Conservation (phyloP, 768 basidiomycete species). For the Podaxis carcinomalis region DNA sequence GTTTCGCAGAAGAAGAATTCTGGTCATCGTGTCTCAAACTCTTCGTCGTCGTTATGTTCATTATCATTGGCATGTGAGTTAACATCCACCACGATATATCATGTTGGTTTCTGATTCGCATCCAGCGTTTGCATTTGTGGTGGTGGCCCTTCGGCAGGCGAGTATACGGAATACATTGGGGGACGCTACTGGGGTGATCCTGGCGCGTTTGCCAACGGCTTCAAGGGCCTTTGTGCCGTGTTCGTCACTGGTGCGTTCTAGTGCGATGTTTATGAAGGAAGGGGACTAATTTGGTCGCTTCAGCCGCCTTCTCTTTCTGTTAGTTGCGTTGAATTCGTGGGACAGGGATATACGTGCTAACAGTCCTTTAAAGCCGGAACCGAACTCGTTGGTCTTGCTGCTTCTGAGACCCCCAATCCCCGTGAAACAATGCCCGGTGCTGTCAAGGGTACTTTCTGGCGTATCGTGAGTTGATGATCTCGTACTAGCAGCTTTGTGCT, state of each 20-base stretch:
- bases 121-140: conserved; percentile 37
- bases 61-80: conserved; percentile 40
- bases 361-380: conserved; percentile 31
- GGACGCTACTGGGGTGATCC: conserved; percentile 33
- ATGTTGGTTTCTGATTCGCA: not conserved
- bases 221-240: conserved; percentile 41
- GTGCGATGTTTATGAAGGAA: not conserved
- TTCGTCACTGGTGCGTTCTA: conserved; percentile 32
- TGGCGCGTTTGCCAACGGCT: conserved; percentile 40
- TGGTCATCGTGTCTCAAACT: conserved; percentile 49
- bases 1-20: conserved; percentile 45
- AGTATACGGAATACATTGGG: conserved; percentile 34
- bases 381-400: conserved; percentile 42
- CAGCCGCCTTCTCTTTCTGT: conserved; percentile 37
- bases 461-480: conserved; percentile 27
- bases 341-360: not conserved
- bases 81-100: not conserved
- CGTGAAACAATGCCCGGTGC: conserved; percentile 39
- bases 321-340: conserved; percentile 4
- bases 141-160: conserved; percentile 33
- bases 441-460: conserved; percentile 47
- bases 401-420: conserved; percentile 42
- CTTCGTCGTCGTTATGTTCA: conserved; percentile 40
- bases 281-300: not conserved
- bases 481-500: not conserved